Conservation (phyloP, 306 rosid genomes). For the Mimosa bimucronata region DNA sequence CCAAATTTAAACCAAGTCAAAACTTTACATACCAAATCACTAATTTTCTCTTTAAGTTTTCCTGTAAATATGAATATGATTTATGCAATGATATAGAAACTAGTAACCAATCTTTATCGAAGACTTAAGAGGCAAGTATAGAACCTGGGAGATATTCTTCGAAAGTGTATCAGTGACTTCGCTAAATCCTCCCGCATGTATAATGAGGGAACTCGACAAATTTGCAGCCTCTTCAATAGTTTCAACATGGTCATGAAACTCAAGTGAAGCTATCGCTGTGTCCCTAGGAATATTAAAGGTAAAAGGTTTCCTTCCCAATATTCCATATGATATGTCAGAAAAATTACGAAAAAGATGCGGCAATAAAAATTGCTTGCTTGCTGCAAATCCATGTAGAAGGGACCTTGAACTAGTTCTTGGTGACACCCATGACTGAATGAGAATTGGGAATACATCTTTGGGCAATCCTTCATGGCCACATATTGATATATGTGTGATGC, state of each 20-base stretch:
- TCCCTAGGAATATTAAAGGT: neutral
- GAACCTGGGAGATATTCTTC: neutral
- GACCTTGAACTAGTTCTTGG: neutral
- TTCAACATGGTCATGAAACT: neutral
- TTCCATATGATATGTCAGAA: neutral
- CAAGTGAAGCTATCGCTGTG: neutral
- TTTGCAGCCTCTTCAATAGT: neutral
- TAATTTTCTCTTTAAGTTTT: neutral
- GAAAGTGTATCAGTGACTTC: neutral
- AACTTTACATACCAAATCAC: too few species aligned
- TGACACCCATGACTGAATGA: neutral
- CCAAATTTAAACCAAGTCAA: too few species aligned
- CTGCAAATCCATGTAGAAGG: neutral
- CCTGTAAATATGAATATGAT: neutral
- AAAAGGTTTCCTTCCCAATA: neutral
- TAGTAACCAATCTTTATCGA: neutral
- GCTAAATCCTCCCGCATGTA: neutral
- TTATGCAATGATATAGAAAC: neutral
- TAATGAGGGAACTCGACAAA: neutral
- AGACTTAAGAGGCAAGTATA: neutral
- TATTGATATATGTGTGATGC: neutral
- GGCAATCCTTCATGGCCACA: slow-evolving; percentile 9
- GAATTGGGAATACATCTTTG: neutral
- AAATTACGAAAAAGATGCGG: neutral
- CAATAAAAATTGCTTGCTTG: neutral